Conservation (phyloP, 2,329 filamentous ascomycete species). For the Pyrenophora seminiperda region DNA sequence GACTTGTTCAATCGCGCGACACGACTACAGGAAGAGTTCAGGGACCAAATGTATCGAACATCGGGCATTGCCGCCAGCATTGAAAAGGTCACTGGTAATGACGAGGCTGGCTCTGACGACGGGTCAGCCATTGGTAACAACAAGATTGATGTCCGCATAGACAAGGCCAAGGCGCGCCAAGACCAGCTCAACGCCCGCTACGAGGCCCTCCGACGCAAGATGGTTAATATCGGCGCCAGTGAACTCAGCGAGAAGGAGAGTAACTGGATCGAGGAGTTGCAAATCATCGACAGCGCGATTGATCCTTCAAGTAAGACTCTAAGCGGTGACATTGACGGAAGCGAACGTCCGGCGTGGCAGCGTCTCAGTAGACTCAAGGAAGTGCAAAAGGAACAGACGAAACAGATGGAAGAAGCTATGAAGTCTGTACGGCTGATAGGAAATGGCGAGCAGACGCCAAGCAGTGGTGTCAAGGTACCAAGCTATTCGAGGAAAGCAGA, state of each 20-base stretch:
- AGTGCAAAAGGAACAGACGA: slow-evolving; percentile 58
- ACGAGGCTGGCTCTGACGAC: slow-evolving; percentile 51
- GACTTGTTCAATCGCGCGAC: slow-evolving; percentile 75
- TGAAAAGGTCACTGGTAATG: slow-evolving; percentile 67
- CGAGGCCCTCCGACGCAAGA: slow-evolving; percentile 61
- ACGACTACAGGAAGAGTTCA: slow-evolving; percentile 69
- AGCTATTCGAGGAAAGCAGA: slow-evolving; percentile 42
- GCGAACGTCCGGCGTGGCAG: slow-evolving; percentile 51
- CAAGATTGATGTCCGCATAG: slow-evolving; percentile 64
- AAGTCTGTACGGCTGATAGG: slow-evolving; percentile 22
- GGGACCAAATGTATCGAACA: slow-evolving; percentile 69
- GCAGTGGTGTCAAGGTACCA: slow-evolving; percentile 36
- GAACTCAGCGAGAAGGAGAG: slow-evolving; percentile 68
- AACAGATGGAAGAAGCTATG: slow-evolving; percentile 30
- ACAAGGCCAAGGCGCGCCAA: slow-evolving; percentile 61
- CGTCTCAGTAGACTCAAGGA: slow-evolving; percentile 63
- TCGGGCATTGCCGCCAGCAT: slow-evolving; percentile 69
- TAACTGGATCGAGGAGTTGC: slow-evolving; percentile 63
- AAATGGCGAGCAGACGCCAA: slow-evolving; percentile 18
- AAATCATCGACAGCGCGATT: slow-evolving; percentile 49
- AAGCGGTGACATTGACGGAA: slow-evolving; percentile 41
- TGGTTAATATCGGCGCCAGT: slow-evolving; percentile 54
- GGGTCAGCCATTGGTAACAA: slow-evolving; percentile 58
- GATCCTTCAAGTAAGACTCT: slow-evolving; percentile 35
- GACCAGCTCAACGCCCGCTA: slow-evolving; percentile 63